Base-by-base conservation (phyloP, 2,329 filamentous ascomycete genomes). In the Trichoderma koningiopsis region DNA sequence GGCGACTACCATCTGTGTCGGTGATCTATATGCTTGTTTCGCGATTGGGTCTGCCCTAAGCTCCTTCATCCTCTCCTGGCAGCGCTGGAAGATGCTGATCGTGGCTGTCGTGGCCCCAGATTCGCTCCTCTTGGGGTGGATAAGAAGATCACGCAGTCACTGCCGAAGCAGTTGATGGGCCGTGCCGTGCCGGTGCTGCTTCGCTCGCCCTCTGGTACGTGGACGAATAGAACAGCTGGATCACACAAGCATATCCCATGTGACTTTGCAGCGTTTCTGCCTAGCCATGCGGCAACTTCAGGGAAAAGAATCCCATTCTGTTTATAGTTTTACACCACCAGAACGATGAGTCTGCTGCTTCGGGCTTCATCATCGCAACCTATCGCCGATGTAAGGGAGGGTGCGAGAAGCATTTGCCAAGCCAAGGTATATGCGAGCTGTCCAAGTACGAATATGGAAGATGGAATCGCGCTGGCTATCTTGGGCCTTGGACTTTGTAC, bases 181-280 rank as follows among this genome's bases (percentile, higher is more conserved):
- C 67, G 47, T 69, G 49, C 67, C 67, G 67, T 52, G 58, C 67
- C 35, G 59, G 19, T 49, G 43, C 49, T 52, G 66, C 53, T 69
- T 57, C 16, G 57, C 16, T 19, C 35, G 40, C 53, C 19, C 53
- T 66, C 55, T 49, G 43, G 53, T 13, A 22, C 27, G 63, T 22
- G 47, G 47, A 29, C 24, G 19, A 49, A 27, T 35, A 35, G 33
- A n/a, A 49, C 35, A 14, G 37, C 47, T 29, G 52, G 31, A 33
- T 47, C 49, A 33, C 29, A 16, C 35, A 13, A 6, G 35, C 5
- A 31, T 64, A 64, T 64, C 52, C 47, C 35, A 49, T 55, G 61
- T 56, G 47, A 43, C 55, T 55, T 52, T 4, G 24, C 22, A 64
- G 11, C 33, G 16, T 33, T 40, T 43, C 52, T 64, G 52, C 52